Evolutionary conservation across 495 filamentous ascomycete genomes (phyloP).

Genomic region (Trichoderma reesei): DNA sequence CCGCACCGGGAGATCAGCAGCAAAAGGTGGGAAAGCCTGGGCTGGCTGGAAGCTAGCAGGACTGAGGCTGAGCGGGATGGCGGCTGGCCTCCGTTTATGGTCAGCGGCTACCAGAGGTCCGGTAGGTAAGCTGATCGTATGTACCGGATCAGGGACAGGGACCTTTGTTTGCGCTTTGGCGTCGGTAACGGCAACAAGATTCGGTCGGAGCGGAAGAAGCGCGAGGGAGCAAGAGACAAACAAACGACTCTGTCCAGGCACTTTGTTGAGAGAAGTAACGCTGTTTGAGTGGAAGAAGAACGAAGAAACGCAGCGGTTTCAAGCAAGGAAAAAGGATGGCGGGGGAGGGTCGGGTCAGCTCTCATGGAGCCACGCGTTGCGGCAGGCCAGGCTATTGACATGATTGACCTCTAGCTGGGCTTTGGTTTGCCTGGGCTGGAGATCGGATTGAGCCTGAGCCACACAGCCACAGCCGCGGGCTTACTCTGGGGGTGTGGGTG

Average conservation of each 20-base stretch:
- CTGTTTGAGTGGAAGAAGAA: no score
- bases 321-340: neutral
- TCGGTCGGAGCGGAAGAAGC: no score
- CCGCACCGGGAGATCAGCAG: neutral
- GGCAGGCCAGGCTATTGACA: neutral
- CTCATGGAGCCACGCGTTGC: conserved; percentile 4
- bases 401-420: neutral
- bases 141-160: no score
- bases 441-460: neutral
- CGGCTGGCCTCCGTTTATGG: neutral
- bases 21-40: neutral
- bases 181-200: no score
- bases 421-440: no score
- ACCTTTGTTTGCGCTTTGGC: no score
- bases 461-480: conserved; percentile 2
- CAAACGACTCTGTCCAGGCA: no score
- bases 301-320: no score
- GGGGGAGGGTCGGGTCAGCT: neutral
- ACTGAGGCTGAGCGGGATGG: neutral
- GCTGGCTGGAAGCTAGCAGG: neutral
- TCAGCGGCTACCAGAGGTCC: neutral
- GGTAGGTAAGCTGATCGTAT: no score
- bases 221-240: no score
- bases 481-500: neutral
- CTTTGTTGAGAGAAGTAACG: no score